Base-by-base conservation (phyloP, 1,284 basidiomycete species). In the Wallemia hederae region DNA sequence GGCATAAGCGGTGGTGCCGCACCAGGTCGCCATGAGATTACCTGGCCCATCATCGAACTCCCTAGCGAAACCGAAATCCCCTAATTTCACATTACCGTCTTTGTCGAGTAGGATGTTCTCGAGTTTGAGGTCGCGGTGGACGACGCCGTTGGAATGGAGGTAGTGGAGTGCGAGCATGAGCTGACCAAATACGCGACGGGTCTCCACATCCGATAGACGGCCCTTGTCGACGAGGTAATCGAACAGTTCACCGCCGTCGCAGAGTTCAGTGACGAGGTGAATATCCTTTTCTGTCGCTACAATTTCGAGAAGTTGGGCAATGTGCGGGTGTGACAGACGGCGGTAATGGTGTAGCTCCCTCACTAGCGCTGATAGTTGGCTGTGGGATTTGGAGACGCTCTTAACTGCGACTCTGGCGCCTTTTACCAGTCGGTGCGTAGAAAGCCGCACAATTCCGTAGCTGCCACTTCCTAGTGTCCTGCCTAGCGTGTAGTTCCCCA, bases 291-390 rank as follows among this genome's bases (percentile, higher is more conserved):
- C 94, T 0, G 94, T 97, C 15, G 91, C 92, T 67, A 97, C 86
- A 67, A 98, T 88, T 72, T 98, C 94, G 74, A 85, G 96, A 68
- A 98, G 82, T 69, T 96, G 89, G 28, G 89, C 85, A 67, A 97
- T 80, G 68, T 96, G 80, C 0, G 88, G 88, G 68, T 98, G 92
- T 69, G 96, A 92, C 7, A 98, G 78, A 59, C 89, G 82, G 28
- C 94, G 84, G 72, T 98, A 94, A 68, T 98, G 92, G 68, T 98
- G 92, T 62, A 98, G 92, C 73, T 98, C 94, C 64, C 94, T 80
- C 15, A 91, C 98, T 59, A 98, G 78, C 58, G 86, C 78, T 26
- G 88, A 76, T 7, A 49, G n/a, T n/a, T 49, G 39, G 59, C 88
- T 87, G 74, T 87, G 80, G 62, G 80, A 79, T 72, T 97, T 97